Evolutionary conservation across 225 moss, liverwort and hornwort genomes (phyloP).

Genomic region (Sphagnum contortum): DNA sequence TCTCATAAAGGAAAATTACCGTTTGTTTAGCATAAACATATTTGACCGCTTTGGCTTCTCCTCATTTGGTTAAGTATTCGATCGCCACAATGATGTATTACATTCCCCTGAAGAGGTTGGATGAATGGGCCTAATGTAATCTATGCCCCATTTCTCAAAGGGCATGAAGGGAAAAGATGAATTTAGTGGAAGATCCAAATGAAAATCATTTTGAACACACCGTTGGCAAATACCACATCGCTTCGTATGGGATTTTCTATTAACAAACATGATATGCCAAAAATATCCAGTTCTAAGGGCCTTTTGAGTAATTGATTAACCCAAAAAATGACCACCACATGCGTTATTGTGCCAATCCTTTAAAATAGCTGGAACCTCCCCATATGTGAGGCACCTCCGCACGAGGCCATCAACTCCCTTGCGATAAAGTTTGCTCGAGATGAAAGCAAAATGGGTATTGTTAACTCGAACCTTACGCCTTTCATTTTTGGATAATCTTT

Average conservation of each 20-base stretch:
- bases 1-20: not conserved
- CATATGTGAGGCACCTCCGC: too few species aligned
- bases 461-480: not conserved
- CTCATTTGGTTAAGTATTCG: not conserved
- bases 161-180: not conserved
- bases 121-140: not conserved
- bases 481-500: not conserved
- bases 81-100: not conserved
- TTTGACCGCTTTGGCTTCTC: not conserved
- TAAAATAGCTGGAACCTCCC: not conserved
- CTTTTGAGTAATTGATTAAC: not conserved
- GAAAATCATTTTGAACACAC: not conserved
- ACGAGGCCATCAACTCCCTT: not conserved
- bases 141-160: constrained; percentile 1
- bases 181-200: not conserved
- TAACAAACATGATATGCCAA: constrained; percentile 1
- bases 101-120: not conserved
- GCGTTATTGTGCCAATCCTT: not conserved
- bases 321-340: constrained; percentile 1
- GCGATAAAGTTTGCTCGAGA: not conserved
- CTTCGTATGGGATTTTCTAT: not conserved
- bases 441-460: not conserved
- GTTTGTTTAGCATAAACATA: not conserved
- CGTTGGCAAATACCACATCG: not conserved
- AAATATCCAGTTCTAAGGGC: not conserved